Evolutionary conservation across 2,329 filamentous ascomycete species (phyloP).

Genomic region (Aspergillus brunneoviolaceus): DNA sequence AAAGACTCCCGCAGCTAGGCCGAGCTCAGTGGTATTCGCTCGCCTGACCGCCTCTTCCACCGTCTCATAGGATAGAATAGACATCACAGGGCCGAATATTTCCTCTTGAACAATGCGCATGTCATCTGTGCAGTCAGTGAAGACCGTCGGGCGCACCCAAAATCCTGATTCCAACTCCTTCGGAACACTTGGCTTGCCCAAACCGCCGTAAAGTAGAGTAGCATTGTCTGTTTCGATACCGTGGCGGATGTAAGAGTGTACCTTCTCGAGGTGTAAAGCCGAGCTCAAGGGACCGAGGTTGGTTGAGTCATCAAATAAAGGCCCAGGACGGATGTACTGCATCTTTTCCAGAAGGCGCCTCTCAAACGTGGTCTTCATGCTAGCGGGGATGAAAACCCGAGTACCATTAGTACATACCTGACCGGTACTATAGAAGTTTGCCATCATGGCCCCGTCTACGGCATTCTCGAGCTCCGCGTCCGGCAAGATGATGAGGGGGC

Average conservation of each 20-base stretch:
- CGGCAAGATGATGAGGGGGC: slow-evolving; percentile 74
- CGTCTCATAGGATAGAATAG: slow-evolving; percentile 70
- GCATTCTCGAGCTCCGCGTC: slow-evolving; percentile 76
- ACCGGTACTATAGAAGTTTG: slow-evolving; percentile 87
- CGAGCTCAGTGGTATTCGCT: slow-evolving; percentile 75
- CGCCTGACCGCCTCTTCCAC: slow-evolving; percentile 68
- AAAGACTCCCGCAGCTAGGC: slow-evolving; percentile 82
- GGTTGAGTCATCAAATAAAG: slow-evolving; percentile 68
- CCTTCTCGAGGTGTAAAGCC: slow-evolving; percentile 71
- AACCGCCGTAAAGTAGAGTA: slow-evolving; percentile 70
- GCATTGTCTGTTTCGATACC: slow-evolving; percentile 73
- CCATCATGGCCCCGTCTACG: slow-evolving; percentile 89
- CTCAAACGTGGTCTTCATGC: slow-evolving; percentile 68
- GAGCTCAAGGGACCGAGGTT: slow-evolving; percentile 86
- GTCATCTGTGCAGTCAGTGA: slow-evolving; percentile 77
- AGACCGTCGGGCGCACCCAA: slow-evolving; percentile 82
- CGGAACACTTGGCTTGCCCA: slow-evolving; percentile 57
- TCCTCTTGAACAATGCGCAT: slow-evolving; percentile 82
- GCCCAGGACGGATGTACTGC: slow-evolving; percentile 66
- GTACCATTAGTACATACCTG: slow-evolving; percentile 95
- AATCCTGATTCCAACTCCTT: slow-evolving; percentile 61
- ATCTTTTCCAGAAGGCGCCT: slow-evolving; percentile 68
- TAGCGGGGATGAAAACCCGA: slow-evolving; percentile 73
- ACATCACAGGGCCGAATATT: slow-evolving; percentile 87
- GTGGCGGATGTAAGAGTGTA: slow-evolving; percentile 71